Percentiles rank a stretch among this genome's conserved stretches.
These are phyloP conservation scores for Mycena kentingensis DNA, from an alignment of 768 basidiomycete species.

Conservation along the genomic window DNA sequence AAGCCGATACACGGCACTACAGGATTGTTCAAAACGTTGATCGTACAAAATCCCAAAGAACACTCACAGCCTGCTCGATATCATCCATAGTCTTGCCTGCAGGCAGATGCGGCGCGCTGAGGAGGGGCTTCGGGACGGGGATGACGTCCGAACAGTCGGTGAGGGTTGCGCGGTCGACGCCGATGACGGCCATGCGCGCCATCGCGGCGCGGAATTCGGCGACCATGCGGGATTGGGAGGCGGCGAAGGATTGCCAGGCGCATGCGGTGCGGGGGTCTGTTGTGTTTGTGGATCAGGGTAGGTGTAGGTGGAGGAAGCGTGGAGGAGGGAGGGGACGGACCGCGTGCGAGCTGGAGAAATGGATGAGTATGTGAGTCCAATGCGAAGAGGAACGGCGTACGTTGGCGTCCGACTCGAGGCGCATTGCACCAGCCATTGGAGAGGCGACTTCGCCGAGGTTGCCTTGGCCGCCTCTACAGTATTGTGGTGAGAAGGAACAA, in stretches of 20 bases:
- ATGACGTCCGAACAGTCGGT: slow-evolving; percentile 42
- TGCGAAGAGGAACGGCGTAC: slow-evolving; percentile 1
- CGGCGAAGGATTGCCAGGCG: slow-evolving; percentile 38
- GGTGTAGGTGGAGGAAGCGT: slow-evolving; percentile 31
- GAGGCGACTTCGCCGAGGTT: slow-evolving; percentile 25
- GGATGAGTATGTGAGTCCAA: not conserved
- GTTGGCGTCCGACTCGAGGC: slow-evolving; percentile 21
- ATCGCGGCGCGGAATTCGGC: slow-evolving; percentile 32
- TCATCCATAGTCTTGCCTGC: slow-evolving; percentile 27
- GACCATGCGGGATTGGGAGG: slow-evolving; percentile 26
- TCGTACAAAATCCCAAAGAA: not conserved
- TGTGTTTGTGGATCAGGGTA: slow-evolving; percentile 23
- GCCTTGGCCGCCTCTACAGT: slow-evolving; percentile 26
- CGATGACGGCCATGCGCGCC: slow-evolving; percentile 35
- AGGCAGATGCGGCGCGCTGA: slow-evolving; percentile 24
- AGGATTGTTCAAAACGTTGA: not conserved
- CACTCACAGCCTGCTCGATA: slow-evolving; percentile 28
- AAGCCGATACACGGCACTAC: slow-evolving; percentile 10
- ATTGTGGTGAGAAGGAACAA: slow-evolving; percentile 9
- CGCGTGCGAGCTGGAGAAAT: slow-evolving; percentile 21
- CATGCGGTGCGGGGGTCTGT: slow-evolving; percentile 38
- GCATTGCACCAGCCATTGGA: slow-evolving; percentile 20
- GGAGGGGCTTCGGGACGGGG: slow-evolving; percentile 24
- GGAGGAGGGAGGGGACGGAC: slow-evolving; percentile 12
- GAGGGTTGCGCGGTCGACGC: slow-evolving; percentile 28